These are phyloP conservation scores for Wickerhamiella alocasiicola DNA, from an alignment of 805 yeast genomes.

Conservation along the genomic window DNA sequence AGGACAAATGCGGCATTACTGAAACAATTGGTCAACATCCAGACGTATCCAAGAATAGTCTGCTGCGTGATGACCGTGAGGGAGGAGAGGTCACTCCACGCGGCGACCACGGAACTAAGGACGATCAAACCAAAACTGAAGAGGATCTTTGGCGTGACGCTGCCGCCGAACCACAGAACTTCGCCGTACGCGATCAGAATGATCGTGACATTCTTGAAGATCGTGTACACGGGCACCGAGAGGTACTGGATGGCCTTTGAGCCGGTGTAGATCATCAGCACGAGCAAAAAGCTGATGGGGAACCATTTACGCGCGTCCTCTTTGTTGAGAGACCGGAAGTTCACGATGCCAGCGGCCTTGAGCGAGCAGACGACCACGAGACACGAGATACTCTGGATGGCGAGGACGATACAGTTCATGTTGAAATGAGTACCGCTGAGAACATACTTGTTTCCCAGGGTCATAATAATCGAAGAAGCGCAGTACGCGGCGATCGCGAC, in stretches of 20 bases:
- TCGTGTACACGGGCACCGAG: slow-evolving; percentile 91
- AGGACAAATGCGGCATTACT: slow-evolving; percentile 89
- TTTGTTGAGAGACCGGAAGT: slow-evolving; percentile 71
- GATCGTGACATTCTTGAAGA: slow-evolving; percentile 94
- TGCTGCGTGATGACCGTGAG: slow-evolving; percentile 27
- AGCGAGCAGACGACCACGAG: slow-evolving; percentile 57
- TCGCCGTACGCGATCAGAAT: slow-evolving; percentile 97
- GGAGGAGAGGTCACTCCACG: slow-evolving; percentile 62
- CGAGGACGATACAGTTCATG: slow-evolving; percentile 79
- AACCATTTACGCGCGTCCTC: slow-evolving; percentile 90
- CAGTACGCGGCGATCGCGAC: slow-evolving; percentile 48
- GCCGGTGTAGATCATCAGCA: slow-evolving; percentile 88
- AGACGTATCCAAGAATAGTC: slow-evolving; percentile 58
- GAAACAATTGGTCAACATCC: slow-evolving; percentile 95
- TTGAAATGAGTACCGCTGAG: slow-evolving; percentile 66
- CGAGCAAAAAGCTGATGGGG: slow-evolving; percentile 82
- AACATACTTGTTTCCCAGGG: slow-evolving; percentile 92
- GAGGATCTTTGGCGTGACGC: slow-evolving; percentile 78
- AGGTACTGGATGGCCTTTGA: slow-evolving; percentile 88
- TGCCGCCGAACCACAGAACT: slow-evolving; percentile 92
- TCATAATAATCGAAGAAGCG: slow-evolving; percentile 89
- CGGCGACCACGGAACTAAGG: slow-evolving; percentile 89
- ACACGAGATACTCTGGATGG: slow-evolving; percentile 82
- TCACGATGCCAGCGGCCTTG: slow-evolving; percentile 63
- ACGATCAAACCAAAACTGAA: slow-evolving; percentile 88